phyloP scores from a whole-genome alignment of 495 filamentous ascomycete species.

The Xylaria venustula region DNA sequence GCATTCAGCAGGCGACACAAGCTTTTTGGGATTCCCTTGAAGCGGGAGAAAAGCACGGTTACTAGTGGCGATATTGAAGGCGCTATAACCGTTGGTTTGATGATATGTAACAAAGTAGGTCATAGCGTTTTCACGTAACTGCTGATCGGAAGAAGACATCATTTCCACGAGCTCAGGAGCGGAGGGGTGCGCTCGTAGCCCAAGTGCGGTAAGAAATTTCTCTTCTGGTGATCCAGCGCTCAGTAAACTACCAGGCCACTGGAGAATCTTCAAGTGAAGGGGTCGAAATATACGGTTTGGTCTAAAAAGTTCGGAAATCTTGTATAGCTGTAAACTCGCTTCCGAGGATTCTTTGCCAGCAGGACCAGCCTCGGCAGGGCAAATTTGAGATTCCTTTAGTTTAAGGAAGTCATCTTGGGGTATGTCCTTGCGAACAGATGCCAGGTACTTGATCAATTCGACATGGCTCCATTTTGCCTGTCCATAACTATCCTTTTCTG shows the following conservation, averaged over 20 bases:
- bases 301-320: constrained; percentile 80
- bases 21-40: constrained; percentile 57
- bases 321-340: constrained; percentile 58
- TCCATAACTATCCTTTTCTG: constrained; percentile 40
- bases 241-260: constrained; percentile 73
- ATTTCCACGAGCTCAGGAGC: constrained; percentile 70
- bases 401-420: constrained; percentile 78
- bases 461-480: constrained; percentile 81
- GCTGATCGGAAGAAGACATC: constrained; percentile 64
- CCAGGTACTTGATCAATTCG: constrained; percentile 89
- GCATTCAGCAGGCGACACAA: constrained; percentile 72
- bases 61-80: constrained; percentile 55
- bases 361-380: constrained; percentile 69
- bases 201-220: constrained; percentile 67
- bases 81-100: constrained; percentile 69
- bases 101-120: constrained; percentile 81
- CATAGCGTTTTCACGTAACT: constrained; percentile 63
- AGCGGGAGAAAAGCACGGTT: constrained; percentile 70
- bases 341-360: constrained; percentile 41
- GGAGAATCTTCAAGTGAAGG: constrained; percentile 73
- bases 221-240: constrained; percentile 63
- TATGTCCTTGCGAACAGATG: constrained; percentile 87
- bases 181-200: constrained; percentile 66
- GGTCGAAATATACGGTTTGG: constrained; percentile 68
- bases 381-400: constrained; percentile 73